Evolutionary conservation across 768 basidiomycete genomes (phyloP), one percentile per base, ranked within the genome.

Genomic region (Mycena maculata): DNA sequence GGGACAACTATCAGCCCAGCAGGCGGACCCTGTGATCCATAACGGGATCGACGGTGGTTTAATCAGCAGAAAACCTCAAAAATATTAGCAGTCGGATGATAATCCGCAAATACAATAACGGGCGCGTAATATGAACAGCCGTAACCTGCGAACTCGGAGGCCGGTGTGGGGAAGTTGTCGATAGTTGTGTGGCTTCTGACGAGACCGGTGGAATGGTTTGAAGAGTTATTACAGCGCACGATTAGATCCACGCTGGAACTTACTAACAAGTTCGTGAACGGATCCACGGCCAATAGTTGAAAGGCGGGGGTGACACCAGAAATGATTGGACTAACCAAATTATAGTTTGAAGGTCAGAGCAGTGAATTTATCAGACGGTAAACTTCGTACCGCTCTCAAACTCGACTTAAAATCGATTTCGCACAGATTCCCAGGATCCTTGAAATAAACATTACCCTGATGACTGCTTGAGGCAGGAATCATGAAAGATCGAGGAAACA

Each of bases 221-320:
- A 13, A 52, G n/a, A 22, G 7, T 48, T 23, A 27, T 9, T 27
- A 27, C 16, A 12, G n/a, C n/a, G n/a, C n/a, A n/a, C n/a, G n/a
- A n/a, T n/a, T n/a, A n/a, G n/a, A n/a, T n/a, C n/a, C n/a, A n/a
- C n/a, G n/a, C n/a, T n/a, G n/a, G n/a, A n/a, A n/a, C n/a, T n/a
- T n/a, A n/a, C n/a, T n/a, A n/a, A n/a, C n/a, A n/a, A n/a, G n/a
- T n/a, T 65, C 64, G 57, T 41, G 42, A 45, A 36, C 4, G 41
- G 64, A 65, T 65, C 57, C 64, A 33, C 64, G 27, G 18, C 18
- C 55, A 57, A 13, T 50, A 41, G 52, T 47, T 47, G 52, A 55
- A 42, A 44, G 44, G 41, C 6, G 25, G 28, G 38, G 47, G 31
- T 12, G 31, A 48, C 39, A 27, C 9, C 31, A 54, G 36, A 11